Conservation (phyloP, 148 eudicot species). For the Chenopodium quinoa region DNA sequence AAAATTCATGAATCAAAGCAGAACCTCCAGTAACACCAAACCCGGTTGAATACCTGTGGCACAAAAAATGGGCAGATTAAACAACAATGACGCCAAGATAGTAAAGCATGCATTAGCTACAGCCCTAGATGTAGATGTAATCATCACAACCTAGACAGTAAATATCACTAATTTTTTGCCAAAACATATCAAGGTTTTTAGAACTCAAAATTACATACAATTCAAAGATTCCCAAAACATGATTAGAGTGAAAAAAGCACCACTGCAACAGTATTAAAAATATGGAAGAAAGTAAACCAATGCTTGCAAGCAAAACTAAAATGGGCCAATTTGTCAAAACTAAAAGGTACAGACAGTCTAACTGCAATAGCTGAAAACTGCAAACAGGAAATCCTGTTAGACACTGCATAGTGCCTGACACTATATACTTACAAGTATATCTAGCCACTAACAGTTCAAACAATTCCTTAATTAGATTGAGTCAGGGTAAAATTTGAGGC, state of each 20-base stretch:
- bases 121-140: not conserved
- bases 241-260: not conserved
- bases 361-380: not conserved
- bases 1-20: constrained; percentile 87
- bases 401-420: not conserved
- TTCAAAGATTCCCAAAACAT: not conserved
- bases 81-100: not conserved
- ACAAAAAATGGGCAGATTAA: not conserved
- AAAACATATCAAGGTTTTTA: not conserved
- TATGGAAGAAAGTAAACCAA: not conserved
- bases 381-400: not conserved
- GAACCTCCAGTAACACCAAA: constrained; percentile 90
- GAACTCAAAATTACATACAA: not conserved
- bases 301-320: not conserved
- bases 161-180: not conserved
- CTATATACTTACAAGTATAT: not conserved
- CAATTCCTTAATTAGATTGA: not conserved
- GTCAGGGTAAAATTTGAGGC: not conserved
- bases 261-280: not conserved
- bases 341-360: not conserved
- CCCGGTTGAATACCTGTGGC: constrained; percentile 89
- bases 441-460: not conserved
- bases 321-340: too few relatives aligned
- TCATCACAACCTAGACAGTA: not conserved
- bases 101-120: not conserved